Evolutionary conservation across 805 yeast species (phyloP).

Genomic region (Saccharomycopsis malanga): DNA sequence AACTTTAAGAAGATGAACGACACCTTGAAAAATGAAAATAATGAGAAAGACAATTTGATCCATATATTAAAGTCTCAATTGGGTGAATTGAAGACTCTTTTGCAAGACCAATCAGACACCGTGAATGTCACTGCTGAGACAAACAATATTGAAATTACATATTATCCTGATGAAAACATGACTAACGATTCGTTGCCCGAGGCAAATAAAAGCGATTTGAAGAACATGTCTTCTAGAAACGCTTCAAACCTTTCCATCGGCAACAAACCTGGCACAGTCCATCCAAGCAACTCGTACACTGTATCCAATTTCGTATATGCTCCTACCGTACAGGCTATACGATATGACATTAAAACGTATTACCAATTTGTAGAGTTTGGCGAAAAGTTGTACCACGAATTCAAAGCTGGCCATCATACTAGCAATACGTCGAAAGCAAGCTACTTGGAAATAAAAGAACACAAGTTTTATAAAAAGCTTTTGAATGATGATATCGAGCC

Average conservation of each 20-base stretch:
- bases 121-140: background rate
- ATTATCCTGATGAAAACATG: conserved; percentile 6
- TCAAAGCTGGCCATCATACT: conserved; percentile 13
- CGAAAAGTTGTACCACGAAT: conserved; percentile 11
- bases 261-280: background rate
- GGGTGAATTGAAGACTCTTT: conserved; percentile 50
- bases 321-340: conserved; percentile 21
- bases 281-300: background rate
- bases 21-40: conserved; percentile 42
- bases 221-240: background rate
- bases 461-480: conserved; percentile 53
- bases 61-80: conserved; percentile 62
- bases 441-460: conserved; percentile 18
- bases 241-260: background rate
- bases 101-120: conserved; percentile 38
- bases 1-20: conserved; percentile 52
- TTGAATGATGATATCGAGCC: conserved; percentile 51
- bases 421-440: conserved; percentile 4
- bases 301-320: conserved; percentile 19
- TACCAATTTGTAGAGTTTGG: conserved; percentile 17
- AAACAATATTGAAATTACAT: conserved; percentile 8
- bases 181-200: background rate
- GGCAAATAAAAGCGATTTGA: conserved; percentile 1
- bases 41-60: conserved; percentile 66
- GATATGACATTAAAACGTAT: conserved; percentile 19